Percentiles rank a stretch among this genome's conserved stretches.
Evolutionary conservation across 257 asterid genomes (phyloP).

Genomic region (Salvia miltiorrhiza): DNA sequence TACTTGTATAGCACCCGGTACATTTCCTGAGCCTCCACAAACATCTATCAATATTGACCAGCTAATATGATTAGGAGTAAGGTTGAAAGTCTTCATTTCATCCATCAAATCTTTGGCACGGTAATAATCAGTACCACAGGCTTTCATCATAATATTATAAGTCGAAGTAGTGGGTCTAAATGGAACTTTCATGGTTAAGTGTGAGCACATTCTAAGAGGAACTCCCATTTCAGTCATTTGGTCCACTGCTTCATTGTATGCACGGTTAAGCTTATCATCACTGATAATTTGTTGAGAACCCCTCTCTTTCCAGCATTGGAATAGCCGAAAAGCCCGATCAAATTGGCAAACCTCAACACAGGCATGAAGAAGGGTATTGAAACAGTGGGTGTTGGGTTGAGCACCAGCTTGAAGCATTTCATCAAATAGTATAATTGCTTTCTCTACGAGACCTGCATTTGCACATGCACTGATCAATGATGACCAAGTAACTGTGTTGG

Average conservation of each 20-base stretch:
- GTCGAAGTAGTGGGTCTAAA: constrained; percentile 79
- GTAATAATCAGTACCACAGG: constrained; percentile 78
- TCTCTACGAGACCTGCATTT: constrained; percentile 81
- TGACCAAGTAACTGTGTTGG: constrained; percentile 78
- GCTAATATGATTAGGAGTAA: constrained; percentile 80
- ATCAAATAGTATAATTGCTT: constrained; percentile 60
- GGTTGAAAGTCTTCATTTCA: constrained; percentile 79
- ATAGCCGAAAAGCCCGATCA: constrained; percentile 90
- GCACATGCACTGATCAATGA: constrained; percentile 92
- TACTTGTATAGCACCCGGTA: constrained; percentile 69
- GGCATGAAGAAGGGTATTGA: constrained; percentile 90
- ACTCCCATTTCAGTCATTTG: constrained; percentile 22
- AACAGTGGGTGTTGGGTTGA: constrained; percentile 74
- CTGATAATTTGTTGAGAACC: constrained; percentile 38
- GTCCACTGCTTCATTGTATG: constrained; percentile 14
- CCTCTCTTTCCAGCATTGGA: constrained; percentile 67
- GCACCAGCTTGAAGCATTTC: constrained; percentile 88
- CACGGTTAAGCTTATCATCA: constrained; percentile 25
- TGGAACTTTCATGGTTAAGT: constrained; percentile 45
- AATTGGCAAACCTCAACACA: constrained; percentile 86
- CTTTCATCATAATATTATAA: constrained; percentile 89
- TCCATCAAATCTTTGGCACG: constrained; percentile 85
- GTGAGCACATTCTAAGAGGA: constrained; percentile 28
- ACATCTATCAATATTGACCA: constrained; percentile 86
- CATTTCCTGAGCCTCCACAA: constrained; percentile 66